These are phyloP conservation scores for Apophysomyces sp. DNA, from an alignment of 371 early-diverging fungal genomes.

Conservation along the genomic window DNA sequence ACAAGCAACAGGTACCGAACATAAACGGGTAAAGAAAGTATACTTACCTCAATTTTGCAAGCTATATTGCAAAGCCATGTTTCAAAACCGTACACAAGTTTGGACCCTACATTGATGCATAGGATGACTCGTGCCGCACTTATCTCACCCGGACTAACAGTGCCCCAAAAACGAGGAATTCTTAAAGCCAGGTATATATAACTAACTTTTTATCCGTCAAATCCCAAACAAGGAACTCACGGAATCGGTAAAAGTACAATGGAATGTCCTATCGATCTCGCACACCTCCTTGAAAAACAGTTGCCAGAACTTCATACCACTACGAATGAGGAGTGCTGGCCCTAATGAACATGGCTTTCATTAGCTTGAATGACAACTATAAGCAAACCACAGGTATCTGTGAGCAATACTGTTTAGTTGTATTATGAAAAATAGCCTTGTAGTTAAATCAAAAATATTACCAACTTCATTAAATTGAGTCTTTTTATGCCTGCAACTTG, in stretches of 20 bases:
- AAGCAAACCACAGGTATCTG: too few species aligned
- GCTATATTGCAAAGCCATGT: conserved; percentile 50
- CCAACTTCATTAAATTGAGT: too few species aligned
- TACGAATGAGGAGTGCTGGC: neutral
- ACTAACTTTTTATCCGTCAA: neutral
- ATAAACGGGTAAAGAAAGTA: neutral
- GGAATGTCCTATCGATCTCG: conserved; percentile 10
- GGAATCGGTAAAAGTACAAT: neutral
- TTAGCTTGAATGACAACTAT: neutral
- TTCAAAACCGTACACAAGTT: conserved; percentile 36
- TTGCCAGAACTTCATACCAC: neutral
- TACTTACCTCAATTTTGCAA: conserved; percentile 9
- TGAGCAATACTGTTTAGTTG: too few species aligned
- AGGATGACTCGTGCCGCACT: conserved; percentile 59
- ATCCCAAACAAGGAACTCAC: neutral
- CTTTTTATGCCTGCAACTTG: too few species aligned
- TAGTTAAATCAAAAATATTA: too few species aligned
- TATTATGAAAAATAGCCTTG: too few species aligned
- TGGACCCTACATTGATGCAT: conserved; percentile 43
- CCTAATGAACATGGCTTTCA: neutral
- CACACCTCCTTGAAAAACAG: conserved; percentile 1
- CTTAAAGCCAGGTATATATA: conserved; percentile 17
- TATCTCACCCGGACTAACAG: conserved; percentile 61
- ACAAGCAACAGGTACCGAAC: conserved; percentile 18
- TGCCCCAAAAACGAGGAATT: conserved; percentile 55